Base-by-base conservation (phyloP, 108 stramenopile species). In the Licmophora abbreviata region DNA sequence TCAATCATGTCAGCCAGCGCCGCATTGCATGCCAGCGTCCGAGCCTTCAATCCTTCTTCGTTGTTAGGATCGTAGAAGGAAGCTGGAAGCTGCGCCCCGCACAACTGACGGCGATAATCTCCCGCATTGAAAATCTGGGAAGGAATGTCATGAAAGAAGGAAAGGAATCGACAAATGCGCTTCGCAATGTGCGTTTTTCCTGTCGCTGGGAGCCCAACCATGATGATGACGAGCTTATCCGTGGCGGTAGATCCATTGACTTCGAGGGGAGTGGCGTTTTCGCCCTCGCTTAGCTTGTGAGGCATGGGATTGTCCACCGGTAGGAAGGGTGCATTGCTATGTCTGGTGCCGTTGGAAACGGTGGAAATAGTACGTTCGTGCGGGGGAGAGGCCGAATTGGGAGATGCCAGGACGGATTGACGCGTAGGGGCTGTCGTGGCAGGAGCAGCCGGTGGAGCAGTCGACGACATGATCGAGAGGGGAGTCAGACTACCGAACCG, bases 131-230 rank as follows among this genome's bases (percentile, higher is more conserved):
- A 96, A n/a, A 93, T 75, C 48, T 85, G 74, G 3, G 85, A 68
- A 40, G 76, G 74, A 50, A 90, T 79, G 51, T 91, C 95, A 50
- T 84, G 94, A 73, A 93, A 96, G 63, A 94, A 95, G 28, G 71
- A 71, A 27, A 88, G 52, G 63, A 95, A 97, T 29, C 95, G 85
- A 27, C 76, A 84, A 48, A 99, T 89, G 29, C 95, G 93, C 38
- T 93, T 79, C 44, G 95, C 90, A 48, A 97, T 93, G 64, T 92
- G 93, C 12, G 96, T 99, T 60, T 99, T 99, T 1, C 98, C 98
- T 4, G 93, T 86, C 0, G 89, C 98, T 1, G 97, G 97, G 10
- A 99, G 65, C 1, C 97, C 97, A 14, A 95, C 90, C 92, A 98
- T 88, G 61, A 95, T 77, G 23, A 99, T 77, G 23, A 98, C 86